Percentiles rank a stretch among this genome's conserved stretches.
Conservation (phyloP, 306 rosid genomes). For the Cucurbita pepo region DNA sequence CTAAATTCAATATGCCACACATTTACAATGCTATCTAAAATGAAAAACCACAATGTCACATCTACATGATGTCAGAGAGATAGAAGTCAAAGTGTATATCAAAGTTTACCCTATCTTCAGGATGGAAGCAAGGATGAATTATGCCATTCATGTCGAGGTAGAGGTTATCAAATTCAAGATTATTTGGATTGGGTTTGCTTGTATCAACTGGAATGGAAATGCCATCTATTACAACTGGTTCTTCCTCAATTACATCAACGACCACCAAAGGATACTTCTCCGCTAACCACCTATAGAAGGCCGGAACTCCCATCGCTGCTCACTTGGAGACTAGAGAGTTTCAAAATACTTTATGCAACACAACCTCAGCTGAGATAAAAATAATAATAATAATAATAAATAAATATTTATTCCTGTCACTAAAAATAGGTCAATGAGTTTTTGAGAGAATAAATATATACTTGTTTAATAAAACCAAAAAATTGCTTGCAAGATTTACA, state of each 20-base stretch:
- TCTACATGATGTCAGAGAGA: not conserved
- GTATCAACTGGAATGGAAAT: constrained; percentile 70
- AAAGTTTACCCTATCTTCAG: constrained; percentile 71
- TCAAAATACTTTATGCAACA: not conserved
- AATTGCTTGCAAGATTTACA: not conserved
- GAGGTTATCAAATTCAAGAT: constrained; percentile 74
- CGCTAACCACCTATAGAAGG: constrained; percentile 89
- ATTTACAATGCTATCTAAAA: not conserved
- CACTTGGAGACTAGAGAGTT: not conserved
- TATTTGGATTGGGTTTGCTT: constrained; percentile 70
- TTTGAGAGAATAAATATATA: not conserved
- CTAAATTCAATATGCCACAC: not conserved
- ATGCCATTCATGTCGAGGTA: constrained; percentile 96
- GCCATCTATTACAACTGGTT: constrained; percentile 65
- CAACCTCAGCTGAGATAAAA: not conserved
- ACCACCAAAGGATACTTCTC: constrained; percentile 83
- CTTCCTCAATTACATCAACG: constrained; percentile 77
- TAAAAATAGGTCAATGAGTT: not conserved
- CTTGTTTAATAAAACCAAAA: not conserved
- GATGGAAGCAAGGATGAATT: constrained; percentile 95
- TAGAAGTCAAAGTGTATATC: not conserved
- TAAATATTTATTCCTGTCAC: not conserved
- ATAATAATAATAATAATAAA: too few relatives aligned
- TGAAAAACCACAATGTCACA: not conserved
- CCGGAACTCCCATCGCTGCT: constrained; percentile 78